phyloP scores from a whole-genome alignment of 139 green algal genomes.

The Klebsormidium nitens region DNA sequence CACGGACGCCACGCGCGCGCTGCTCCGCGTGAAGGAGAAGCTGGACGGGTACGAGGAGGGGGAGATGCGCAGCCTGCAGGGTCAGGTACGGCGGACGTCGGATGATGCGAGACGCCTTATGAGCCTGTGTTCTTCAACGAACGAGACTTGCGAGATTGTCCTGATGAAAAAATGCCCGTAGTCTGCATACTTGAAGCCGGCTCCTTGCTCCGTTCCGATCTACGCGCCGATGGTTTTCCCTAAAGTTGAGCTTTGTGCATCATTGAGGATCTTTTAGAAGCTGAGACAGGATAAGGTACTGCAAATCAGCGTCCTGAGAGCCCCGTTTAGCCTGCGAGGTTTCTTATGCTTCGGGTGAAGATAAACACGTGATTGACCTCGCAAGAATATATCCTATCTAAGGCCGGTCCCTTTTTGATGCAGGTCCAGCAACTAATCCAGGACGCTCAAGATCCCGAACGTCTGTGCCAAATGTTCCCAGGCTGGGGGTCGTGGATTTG shows the following conservation, averaged over 20 bases:
- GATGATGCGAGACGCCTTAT: too few species aligned
- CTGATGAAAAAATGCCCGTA: neutral
- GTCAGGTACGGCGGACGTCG: conserved; percentile 57
- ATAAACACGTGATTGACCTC: neutral
- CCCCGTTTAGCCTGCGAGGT: neutral
- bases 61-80: conserved; percentile 57
- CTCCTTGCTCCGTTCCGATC: neutral
- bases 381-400: conserved; percentile 3
- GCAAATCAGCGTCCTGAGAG: too few species aligned
- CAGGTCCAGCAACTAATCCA: conserved; percentile 67
- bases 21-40: conserved; percentile 91
- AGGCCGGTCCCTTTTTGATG: too few species aligned
- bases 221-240: neutral
- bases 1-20: conserved; percentile 75
- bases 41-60: conserved; percentile 70
- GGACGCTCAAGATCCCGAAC: conserved; percentile 74
- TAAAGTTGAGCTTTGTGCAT: neutral
- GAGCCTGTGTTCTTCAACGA: neutral
- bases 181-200: neutral
- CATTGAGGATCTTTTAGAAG: neutral
- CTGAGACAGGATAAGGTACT: conserved; percentile 5
- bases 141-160: neutral
- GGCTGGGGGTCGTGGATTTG: conserved; percentile 77
- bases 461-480: conserved; percentile 74
- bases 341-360: neutral